Percentiles rank a stretch among this genome's conserved stretches.
Evolutionary conservation across 805 yeast species (phyloP).

Genomic region (Myxozyma nipponensis): DNA sequence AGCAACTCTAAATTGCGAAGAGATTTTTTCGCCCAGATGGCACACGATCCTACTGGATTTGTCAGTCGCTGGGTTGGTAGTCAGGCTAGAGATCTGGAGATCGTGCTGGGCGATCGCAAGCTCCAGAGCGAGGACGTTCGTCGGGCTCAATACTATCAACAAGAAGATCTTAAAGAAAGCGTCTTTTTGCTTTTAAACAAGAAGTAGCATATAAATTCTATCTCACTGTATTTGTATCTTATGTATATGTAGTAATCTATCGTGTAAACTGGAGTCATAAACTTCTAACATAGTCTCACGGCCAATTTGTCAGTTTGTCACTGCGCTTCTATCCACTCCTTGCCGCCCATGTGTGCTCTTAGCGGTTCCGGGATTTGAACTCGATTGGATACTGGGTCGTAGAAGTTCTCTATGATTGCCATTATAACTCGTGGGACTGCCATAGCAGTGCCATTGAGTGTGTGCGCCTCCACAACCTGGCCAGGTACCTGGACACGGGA

Average conservation of each 20-base stretch:
- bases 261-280: background rate
- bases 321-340: slow-evolving; percentile 36
- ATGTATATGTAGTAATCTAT: background rate
- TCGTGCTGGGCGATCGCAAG: slow-evolving; percentile 84
- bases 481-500: slow-evolving; percentile 50
- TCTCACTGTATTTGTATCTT: background rate
- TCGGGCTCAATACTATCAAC: slow-evolving; percentile 75
- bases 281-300: background rate
- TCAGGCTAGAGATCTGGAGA: slow-evolving; percentile 79
- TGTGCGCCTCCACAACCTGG: slow-evolving; percentile 55
- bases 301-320: background rate
- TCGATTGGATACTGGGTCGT: slow-evolving; percentile 52
- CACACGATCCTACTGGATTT: slow-evolving; percentile 73
- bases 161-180: slow-evolving; percentile 69
- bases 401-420: slow-evolving; percentile 84
- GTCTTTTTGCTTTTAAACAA: slow-evolving; percentile 45
- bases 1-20: slow-evolving; percentile 59
- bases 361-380: slow-evolving; percentile 66
- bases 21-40: slow-evolving; percentile 69
- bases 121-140: slow-evolving; percentile 86
- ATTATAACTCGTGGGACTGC: slow-evolving; percentile 90
- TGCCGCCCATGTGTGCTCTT: slow-evolving; percentile 68
- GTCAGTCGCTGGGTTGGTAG: slow-evolving; percentile 70
- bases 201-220: background rate
- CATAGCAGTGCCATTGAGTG: slow-evolving; percentile 92